phyloP scores from a whole-genome alignment of 768 basidiomycete genomes.

The Panellus pusillus region DNA sequence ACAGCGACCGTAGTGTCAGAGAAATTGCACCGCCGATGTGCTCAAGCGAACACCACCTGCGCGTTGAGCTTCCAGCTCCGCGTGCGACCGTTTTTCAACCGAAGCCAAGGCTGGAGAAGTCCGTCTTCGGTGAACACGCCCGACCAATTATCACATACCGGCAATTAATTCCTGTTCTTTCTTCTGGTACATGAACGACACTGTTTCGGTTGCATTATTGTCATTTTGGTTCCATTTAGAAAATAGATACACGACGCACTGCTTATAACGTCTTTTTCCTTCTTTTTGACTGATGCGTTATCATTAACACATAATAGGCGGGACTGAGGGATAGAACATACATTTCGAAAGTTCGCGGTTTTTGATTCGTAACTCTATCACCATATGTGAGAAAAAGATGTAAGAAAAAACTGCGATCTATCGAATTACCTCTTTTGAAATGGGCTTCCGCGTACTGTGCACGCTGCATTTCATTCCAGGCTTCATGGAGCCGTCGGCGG shows the following conservation, averaged over 20 bases:
- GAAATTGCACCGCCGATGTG: neutral
- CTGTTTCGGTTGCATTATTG: neutral
- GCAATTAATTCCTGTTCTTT: constrained; percentile 19
- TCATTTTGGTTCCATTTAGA: neutral
- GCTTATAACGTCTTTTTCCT: constrained; percentile 22
- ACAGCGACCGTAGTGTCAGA: neutral
- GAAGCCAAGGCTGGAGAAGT: constrained; percentile 11
- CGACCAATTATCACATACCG: neutral
- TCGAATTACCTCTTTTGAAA: constrained; percentile 16
- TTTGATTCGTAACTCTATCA: constrained; percentile 17
- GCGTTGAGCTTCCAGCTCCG: constrained; percentile 20
- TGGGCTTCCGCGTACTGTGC: constrained; percentile 22
- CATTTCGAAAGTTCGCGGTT: constrained; percentile 22
- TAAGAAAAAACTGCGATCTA: neutral
- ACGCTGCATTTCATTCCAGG: constrained; percentile 23
- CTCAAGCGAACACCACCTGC: constrained; percentile 2
- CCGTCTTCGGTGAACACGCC: neutral
- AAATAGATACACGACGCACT: constrained; percentile 3
- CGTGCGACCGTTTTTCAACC: constrained; percentile 12
- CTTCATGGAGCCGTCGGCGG: neutral
- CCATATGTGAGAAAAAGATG: neutral
- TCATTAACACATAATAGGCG: neutral
- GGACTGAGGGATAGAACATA: neutral
- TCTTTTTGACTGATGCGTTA: constrained; percentile 17
- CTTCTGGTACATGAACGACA: constrained; percentile 22